Evolutionary conservation across 352 stramenopile species (phyloP).

Genomic region (Pythium diclinum): DNA sequence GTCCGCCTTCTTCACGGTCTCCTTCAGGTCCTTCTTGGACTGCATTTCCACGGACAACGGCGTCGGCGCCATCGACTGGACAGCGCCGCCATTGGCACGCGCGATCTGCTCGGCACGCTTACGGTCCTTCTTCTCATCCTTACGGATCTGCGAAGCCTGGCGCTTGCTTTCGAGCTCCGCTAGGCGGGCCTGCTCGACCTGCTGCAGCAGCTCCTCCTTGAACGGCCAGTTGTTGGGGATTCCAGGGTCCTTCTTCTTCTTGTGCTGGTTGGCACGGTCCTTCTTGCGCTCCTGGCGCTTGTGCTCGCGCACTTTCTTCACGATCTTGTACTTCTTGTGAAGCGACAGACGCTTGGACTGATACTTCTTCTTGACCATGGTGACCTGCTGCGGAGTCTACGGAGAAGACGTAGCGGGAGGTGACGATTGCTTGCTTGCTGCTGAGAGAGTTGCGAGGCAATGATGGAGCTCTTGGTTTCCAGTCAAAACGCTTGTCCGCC

Average conservation of each 20-base stretch:
- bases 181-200: conserved; percentile 77
- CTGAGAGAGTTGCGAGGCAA: not conserved
- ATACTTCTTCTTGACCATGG: conserved; percentile 99
- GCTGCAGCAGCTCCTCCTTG: conserved; percentile 93
- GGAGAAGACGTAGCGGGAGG: not conserved
- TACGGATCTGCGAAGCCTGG: conserved; percentile 55
- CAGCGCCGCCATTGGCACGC: conserved; percentile 29
- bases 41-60: conserved; percentile 73
- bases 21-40: conserved; percentile 76
- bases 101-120: conserved; percentile 40
- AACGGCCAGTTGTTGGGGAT: conserved; percentile 99
- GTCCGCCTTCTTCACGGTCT: conserved; percentile 57
- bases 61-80: conserved; percentile 34
- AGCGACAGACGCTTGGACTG: conserved; percentile 97
- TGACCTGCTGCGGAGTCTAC: conserved; percentile 3
- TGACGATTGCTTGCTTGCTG: not conserved
- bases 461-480: conserved; percentile 19
- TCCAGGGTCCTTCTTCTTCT: conserved; percentile 96
- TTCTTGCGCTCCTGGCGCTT: conserved; percentile 94
- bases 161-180: conserved; percentile 65
- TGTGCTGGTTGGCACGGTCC: conserved; percentile 81
- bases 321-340: conserved; percentile 99
- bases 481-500: conserved; percentile 17
- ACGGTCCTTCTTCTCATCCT: conserved; percentile 68
- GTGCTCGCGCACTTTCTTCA: conserved; percentile 90